A percentile compares a stretch with the other conserved stretches of the same genome.
Conservation (phyloP, 306 rosid species). For the Lathyrus tuberosus region DNA sequence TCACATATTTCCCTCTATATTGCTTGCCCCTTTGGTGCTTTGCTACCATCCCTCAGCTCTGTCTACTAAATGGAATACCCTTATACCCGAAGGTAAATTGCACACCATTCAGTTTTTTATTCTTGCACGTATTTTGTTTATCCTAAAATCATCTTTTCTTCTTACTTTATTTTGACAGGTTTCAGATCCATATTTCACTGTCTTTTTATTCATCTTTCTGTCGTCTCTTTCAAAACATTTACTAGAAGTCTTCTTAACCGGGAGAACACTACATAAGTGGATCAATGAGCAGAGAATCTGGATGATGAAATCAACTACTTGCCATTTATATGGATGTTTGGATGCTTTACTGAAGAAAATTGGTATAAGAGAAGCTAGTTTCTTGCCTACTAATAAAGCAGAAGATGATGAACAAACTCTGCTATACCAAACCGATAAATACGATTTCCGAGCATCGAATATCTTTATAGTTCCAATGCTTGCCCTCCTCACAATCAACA, state of each 20-base stretch:
- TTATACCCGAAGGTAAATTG: conserved; percentile 66
- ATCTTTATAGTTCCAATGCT: conserved; percentile 63
- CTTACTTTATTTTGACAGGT: conserved; percentile 41
- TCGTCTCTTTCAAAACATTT: conserved; percentile 50
- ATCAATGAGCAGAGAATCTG: conserved; percentile 67
- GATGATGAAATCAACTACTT: conserved; percentile 68
- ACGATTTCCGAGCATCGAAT: conserved; percentile 58
- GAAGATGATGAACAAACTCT: conserved; percentile 46
- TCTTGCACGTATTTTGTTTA: conserved; percentile 11
- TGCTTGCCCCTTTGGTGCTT: conserved; percentile 62
- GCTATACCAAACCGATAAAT: conserved; percentile 55
- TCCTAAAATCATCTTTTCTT: neutral
- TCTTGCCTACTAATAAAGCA: conserved; percentile 66
- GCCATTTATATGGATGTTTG: conserved; percentile 55
- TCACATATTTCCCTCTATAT: conserved; percentile 50
- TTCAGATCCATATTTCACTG: conserved; percentile 47
- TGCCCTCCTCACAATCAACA: conserved; percentile 49
- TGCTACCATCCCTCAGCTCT: conserved; percentile 64
- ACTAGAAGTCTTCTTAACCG: conserved; percentile 53
- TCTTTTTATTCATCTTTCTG: conserved; percentile 50
- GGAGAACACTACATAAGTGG: conserved; percentile 53
- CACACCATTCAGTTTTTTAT: conserved; percentile 5
- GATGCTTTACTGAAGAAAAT: conserved; percentile 60
- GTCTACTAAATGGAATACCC: conserved; percentile 58
- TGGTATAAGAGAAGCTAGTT: conserved; percentile 56